phyloP scores from a whole-genome alignment of 2,329 filamentous ascomycete genomes.

The Neophaeococcomyces mojaviensis region DNA sequence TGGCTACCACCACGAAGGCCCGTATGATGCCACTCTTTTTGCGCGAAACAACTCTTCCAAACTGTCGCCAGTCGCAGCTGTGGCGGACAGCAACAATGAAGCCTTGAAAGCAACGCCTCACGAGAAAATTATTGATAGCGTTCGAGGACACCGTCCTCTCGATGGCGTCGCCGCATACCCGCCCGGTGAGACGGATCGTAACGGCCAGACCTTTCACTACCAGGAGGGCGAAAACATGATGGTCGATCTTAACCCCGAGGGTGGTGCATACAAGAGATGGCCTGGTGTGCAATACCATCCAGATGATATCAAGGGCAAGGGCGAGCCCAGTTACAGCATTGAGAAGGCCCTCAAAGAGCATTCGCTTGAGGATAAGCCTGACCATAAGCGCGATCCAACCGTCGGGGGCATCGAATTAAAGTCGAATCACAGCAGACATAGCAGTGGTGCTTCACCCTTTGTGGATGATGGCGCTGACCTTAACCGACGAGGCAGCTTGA shows the following conservation, averaged over 20 bases:
- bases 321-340: constrained; percentile 65
- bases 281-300: constrained; percentile 60
- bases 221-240: constrained; percentile 82
- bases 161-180: constrained; percentile 74
- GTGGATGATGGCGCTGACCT: constrained; percentile 11
- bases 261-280: constrained; percentile 72
- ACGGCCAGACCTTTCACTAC: constrained; percentile 67
- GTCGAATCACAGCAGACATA: constrained; percentile 1
- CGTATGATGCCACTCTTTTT: constrained; percentile 74
- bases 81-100: constrained; percentile 64
- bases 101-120: constrained; percentile 72
- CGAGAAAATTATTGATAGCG: constrained; percentile 67
- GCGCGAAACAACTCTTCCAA: constrained; percentile 61
- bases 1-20: constrained; percentile 73
- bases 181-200: constrained; percentile 59
- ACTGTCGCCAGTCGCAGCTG: constrained; percentile 66
- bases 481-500: constrained; percentile 17
- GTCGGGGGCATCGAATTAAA: not conserved
- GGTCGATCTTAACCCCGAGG: constrained; percentile 59
- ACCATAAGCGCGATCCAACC: not conserved
- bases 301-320: constrained; percentile 74
- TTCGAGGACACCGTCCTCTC: constrained; percentile 67
- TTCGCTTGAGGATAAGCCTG: constrained; percentile 27
- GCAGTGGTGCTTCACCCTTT: constrained; percentile 10
- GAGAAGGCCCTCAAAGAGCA: constrained; percentile 61